Percentiles rank a stretch among this genome's conserved stretches.
phyloP scores from a whole-genome alignment of 1,284 basidiomycete genomes.

The Mrakiaceae sp. region DNA sequence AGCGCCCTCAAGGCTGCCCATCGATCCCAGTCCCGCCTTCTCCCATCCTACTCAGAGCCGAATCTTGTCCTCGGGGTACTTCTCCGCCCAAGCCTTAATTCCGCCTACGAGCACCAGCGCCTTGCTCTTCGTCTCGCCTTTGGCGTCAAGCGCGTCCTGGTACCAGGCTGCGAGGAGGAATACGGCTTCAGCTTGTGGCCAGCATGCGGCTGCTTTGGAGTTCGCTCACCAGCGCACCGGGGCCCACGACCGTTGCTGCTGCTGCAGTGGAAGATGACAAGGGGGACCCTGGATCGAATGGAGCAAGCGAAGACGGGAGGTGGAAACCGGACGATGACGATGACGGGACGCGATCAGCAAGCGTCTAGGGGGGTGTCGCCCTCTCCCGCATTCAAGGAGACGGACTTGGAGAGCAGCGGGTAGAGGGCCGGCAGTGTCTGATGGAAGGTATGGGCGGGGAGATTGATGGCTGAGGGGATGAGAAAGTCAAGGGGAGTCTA shows the following conservation, averaged over 20 bases:
- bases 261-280: conserved; percentile 22
- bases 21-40: neutral
- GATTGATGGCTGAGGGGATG: conserved; percentile 26
- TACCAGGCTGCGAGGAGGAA: conserved; percentile 17
- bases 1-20: too few species aligned
- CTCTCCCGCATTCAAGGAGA: neutral
- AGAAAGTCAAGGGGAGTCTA: conserved; percentile 18
- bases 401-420: conserved; percentile 20
- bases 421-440: conserved; percentile 21
- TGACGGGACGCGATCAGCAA: too few species aligned
- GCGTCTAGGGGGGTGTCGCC: too few species aligned
- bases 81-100: conserved; percentile 20
- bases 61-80: conserved; percentile 11
- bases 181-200: too few species aligned
- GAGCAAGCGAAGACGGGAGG: neutral
- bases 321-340: neutral
- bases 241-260: conserved; percentile 19
- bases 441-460: conserved; percentile 27
- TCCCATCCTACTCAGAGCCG: neutral
- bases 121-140: neutral
- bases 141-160: conserved; percentile 19
- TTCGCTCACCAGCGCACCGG: conserved; percentile 10
- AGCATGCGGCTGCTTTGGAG: too few species aligned
- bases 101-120: conserved; percentile 20
- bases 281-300: conserved; percentile 10